phyloP scores from a whole-genome alignment of 371 early-diverging fungal genomes.

The Mortierella sp. region DNA sequence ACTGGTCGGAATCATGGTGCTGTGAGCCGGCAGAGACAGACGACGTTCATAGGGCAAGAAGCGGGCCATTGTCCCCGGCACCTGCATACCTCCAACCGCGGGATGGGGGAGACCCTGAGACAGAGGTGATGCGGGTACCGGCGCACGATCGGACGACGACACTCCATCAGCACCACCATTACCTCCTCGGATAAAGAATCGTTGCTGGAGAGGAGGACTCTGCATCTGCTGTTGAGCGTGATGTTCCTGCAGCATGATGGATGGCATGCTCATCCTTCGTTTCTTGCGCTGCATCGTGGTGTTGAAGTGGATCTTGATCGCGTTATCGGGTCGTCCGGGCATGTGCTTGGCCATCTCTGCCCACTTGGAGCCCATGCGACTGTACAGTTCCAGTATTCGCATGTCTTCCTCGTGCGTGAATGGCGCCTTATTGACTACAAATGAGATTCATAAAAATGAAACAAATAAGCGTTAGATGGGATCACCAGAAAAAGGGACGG shows the following conservation, averaged over 20 bases:
- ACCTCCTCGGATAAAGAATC: background rate
- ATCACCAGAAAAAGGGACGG: slow-evolving; percentile 25
- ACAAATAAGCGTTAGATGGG: slow-evolving; percentile 18
- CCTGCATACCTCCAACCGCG: background rate
- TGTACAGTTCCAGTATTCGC: slow-evolving; percentile 52
- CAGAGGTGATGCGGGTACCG: background rate
- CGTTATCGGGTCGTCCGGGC: slow-evolving; percentile 58
- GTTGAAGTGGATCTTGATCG: slow-evolving; percentile 59
- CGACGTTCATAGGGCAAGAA: slow-evolving; percentile 46
- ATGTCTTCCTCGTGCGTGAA: slow-evolving; percentile 58
- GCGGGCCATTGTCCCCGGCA: slow-evolving; percentile 15
- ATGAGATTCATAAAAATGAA: background rate
- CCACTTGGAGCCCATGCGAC: slow-evolving; percentile 55
- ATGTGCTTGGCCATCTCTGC: slow-evolving; percentile 60
- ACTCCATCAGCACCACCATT: background rate
- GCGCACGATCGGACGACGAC: too few species aligned
- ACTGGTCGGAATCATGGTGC: background rate
- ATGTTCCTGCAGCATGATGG: slow-evolving; percentile 20
- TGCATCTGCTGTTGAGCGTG: background rate
- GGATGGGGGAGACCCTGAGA: background rate
- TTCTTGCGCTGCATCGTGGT: slow-evolving; percentile 60
- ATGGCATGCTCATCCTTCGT: slow-evolving; percentile 49
- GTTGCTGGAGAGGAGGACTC: slow-evolving; percentile 3
- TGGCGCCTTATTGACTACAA: slow-evolving; percentile 54
- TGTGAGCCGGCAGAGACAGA: slow-evolving; percentile 34